Evolutionary conservation across 371 early-diverging fungal genomes (phyloP).

Genomic region (Mucor plumbeus): DNA sequence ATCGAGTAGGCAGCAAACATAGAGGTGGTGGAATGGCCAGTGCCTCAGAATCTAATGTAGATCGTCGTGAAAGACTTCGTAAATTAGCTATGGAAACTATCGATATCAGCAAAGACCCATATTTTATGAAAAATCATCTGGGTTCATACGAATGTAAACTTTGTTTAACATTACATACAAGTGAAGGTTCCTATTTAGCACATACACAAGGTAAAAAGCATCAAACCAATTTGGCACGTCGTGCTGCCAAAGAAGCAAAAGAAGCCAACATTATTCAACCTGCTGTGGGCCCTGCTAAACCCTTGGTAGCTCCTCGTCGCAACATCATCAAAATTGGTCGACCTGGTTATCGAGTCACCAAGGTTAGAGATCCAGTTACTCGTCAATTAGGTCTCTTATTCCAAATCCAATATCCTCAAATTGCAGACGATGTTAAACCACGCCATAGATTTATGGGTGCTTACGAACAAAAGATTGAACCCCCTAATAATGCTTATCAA

Average conservation of each 20-base stretch:
- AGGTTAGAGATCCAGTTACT: slow-evolving; percentile 89
- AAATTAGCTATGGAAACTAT: slow-evolving; percentile 96
- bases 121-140: slow-evolving; percentile 97
- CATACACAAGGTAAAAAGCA: slow-evolving; percentile 99
- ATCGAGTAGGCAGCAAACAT: slow-evolving; percentile 91
- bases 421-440: slow-evolving; percentile 77
- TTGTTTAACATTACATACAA: slow-evolving; percentile 92
- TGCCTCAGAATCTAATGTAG: slow-evolving; percentile 86
- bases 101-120: slow-evolving; percentile 97
- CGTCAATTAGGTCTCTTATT: slow-evolving; percentile 91
- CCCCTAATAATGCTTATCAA: slow-evolving; percentile 89
- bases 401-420: slow-evolving; percentile 94
- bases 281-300: slow-evolving; percentile 57
- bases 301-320: slow-evolving; percentile 48
- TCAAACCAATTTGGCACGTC: slow-evolving; percentile 92
- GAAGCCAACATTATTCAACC: slow-evolving; percentile 66
- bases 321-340: slow-evolving; percentile 94
- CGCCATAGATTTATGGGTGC: slow-evolving; percentile 98
- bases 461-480: slow-evolving; percentile 93
- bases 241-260: slow-evolving; percentile 90
- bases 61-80: slow-evolving; percentile 94
- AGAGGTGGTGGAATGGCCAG: slow-evolving; percentile 92
- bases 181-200: slow-evolving; percentile 96
- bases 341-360: slow-evolving; percentile 97
- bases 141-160: slow-evolving; percentile 98